Base-by-base conservation (phyloP, 805 yeast species). In the Spathaspora sp. region DNA sequence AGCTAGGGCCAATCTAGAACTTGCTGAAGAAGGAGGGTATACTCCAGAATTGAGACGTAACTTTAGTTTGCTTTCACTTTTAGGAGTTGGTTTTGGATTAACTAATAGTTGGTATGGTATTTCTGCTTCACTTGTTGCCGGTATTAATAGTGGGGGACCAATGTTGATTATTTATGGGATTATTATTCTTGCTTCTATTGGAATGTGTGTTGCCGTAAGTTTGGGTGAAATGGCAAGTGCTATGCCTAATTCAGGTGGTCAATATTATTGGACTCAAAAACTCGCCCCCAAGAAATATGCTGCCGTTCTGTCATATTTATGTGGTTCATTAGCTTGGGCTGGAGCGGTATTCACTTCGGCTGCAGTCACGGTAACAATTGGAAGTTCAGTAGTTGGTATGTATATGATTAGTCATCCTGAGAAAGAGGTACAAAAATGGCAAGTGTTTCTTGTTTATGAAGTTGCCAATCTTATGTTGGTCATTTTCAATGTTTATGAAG, bases 81-180 rank as follows among this genome's bases (percentile, higher is more conserved):
- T 82, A 40, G 86, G 85, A 49, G 80, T 81, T 32, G 85, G 85
- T 9, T 82, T 81, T 56, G 85, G 85, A 12, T 63, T 82, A 42
- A 81, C 85, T 14, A 81, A 80, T 60, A 79, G 85, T 1, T 82
- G 86, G 86, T 76, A 77, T 52, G 86, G 86, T 50, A 76, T 82
- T 19, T 75, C 83, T 11, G 82, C 85, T 3, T 73, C 83, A 1
- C 68, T 81, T 54, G 72, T 77, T 39, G 72, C 83, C 4, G 83
- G 85, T 56, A 78, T 82, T 35, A 66, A 75, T 18, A 72, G 81
- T 48, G 86, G 86, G 55, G 86, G 86, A 3, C 85, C 86, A 18
- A 67, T 80, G 70, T 61, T 78, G 57, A 77, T 81, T 52, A 72
- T 81, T 17, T 82, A 81, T 57, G 86, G 87, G 46, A 75, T 81